A percentile compares a stretch with the other conserved stretches of the same genome.
phyloP scores from a whole-genome alignment of 176 grass and related monocot species.

The Sorghum bicolor region Sorghum_bicolor_NCBIv3 NC_012875.2:50447501-50448000 shows the following conservation, averaged over 20 bases:
- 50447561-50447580: background rate
- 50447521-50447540: background rate
- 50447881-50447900: conserved; percentile 95
- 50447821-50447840: conserved; percentile 77
- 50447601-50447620: background rate
- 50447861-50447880: conserved; percentile 82
- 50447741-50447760: conserved; percentile 88
- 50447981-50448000: conserved; percentile 67
- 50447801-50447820: conserved; percentile 39
- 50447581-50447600: background rate
- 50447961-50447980: conserved; percentile 56
- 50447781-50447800: conserved; percentile 94
- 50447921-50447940: conserved; percentile 97
- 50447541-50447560: background rate
- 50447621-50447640: background rate
- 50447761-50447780: conserved; percentile 89
- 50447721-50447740: background rate
- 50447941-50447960: conserved; percentile 80
- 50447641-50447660: conserved; percentile 8
- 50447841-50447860: conserved; percentile 86
- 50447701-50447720: background rate
- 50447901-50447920: conserved; percentile 95
- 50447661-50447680: background rate
- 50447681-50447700: background rate
- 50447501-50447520: background rate